Conservation (phyloP, 2,329 filamentous ascomycete species). For the Diaporthe vaccinii region DNA sequence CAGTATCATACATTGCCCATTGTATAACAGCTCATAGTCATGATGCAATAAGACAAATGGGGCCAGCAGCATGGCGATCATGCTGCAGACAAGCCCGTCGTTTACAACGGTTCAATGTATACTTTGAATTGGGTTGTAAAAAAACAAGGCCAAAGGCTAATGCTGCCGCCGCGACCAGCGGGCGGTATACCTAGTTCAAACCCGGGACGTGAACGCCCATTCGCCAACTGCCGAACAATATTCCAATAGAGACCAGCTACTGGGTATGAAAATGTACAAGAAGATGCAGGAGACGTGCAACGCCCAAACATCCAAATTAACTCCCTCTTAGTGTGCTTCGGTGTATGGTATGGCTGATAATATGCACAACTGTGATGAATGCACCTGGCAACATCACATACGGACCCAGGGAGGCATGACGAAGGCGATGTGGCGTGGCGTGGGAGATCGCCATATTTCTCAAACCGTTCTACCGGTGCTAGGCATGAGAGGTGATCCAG, state of each 20-base stretch:
- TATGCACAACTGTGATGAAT: constrained; percentile 12
- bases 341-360: not conserved
- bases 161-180: constrained; percentile 31
- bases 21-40: not conserved
- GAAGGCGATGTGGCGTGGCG: not conserved
- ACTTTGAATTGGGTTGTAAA: constrained; percentile 2
- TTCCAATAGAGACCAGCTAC: constrained; percentile 23
- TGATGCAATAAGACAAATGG: no score
- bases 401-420: not conserved
- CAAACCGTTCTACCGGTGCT: not conserved
- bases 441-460: not conserved
- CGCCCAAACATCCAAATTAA: not conserved
- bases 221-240: constrained; percentile 7
- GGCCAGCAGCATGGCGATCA: not conserved
- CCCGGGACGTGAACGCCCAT: constrained; percentile 24
- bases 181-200: constrained; percentile 11
- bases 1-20: not conserved
- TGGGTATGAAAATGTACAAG: constrained; percentile 30
- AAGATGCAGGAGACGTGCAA: constrained; percentile 29
- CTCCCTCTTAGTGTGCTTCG: not conserved
- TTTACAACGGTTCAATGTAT: not conserved
- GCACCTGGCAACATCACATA: constrained; percentile 27
- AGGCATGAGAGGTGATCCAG: constrained; percentile 14
- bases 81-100: not conserved
- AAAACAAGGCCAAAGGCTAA: constrained; percentile 15